Base-by-base conservation (phyloP, 768 basidiomycete species). In the Pulveroboletus sp. region DNA sequence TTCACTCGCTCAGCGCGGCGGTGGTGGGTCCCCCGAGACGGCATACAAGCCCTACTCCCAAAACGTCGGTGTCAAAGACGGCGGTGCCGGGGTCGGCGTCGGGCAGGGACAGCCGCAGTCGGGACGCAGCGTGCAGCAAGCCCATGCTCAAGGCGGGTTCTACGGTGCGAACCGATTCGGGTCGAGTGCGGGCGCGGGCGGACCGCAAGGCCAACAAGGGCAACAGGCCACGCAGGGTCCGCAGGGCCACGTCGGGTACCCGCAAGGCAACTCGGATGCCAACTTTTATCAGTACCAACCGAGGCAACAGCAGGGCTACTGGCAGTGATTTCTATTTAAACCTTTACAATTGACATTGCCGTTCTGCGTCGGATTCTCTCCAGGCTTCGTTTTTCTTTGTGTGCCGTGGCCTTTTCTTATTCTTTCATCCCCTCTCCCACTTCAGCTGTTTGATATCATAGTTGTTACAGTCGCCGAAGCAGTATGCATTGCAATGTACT, bases 231-330 rank as follows among this genome's bases (percentile, higher is more conserved):
- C 57, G 17, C 64, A 66, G 34, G 65, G 56, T 3, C 64, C 64
- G 20, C 64, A 67, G 42, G 75, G 71, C 0, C 78, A 77, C 57
- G 75, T 73, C 8, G 76, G 76, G 3, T 80, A 79, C 49, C 76
- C 76, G 36, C 67, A 68, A 59, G 80, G 78, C 36, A 79, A 73
- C 42, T 82, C 76, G 43, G 85, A 87, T 39, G 81, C 72, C 13
- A 76, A 71, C 58, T 89, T 86, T 63, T 89, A 89, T 63, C 78
- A 80, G 55, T 87, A 87, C 63, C 85, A 83, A 65, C 75, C 76
- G 20, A 73, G 82, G 63, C 83, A 79, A 62, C 80, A 79, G 60
- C 79, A 83, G 67, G 82, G 75, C 65, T 78, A 77, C 60, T 76
- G 76, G 74, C 73, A 76, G 65, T 75, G 47, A 58, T 38, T 47